Evolutionary conservation across 371 early-diverging fungal genomes (phyloP).

Genomic region (Umbelopsis sp.): DNA sequence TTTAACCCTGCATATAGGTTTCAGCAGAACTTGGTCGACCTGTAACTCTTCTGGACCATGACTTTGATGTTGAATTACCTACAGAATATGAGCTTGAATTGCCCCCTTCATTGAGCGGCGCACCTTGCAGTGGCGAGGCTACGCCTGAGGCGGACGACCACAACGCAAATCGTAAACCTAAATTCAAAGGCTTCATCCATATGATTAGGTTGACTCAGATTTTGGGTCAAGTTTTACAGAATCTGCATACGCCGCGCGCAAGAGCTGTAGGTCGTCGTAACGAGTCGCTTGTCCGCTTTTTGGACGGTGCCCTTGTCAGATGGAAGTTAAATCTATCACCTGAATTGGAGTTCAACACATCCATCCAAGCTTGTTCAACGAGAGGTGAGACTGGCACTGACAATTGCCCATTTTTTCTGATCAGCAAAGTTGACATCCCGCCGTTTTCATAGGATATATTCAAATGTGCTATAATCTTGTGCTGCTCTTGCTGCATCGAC

Average conservation of each 20-base stretch:
- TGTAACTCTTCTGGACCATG: slow-evolving; percentile 21
- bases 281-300: slow-evolving; percentile 25
- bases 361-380: neutral
- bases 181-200: slow-evolving; percentile 32
- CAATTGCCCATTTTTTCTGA: neutral
- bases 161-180: slow-evolving; percentile 25
- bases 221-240: slow-evolving; percentile 33
- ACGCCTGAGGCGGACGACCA: slow-evolving; percentile 12
- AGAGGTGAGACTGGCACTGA: neutral
- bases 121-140: neutral
- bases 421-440: neutral
- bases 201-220: slow-evolving; percentile 37
- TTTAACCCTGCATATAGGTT: neutral
- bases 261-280: slow-evolving; percentile 27
- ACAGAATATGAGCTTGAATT: slow-evolving; percentile 36
- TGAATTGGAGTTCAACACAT: slow-evolving; percentile 18
- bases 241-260: slow-evolving; percentile 34
- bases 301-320: slow-evolving; percentile 32
- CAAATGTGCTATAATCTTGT: slow-evolving; percentile 31
- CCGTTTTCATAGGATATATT: slow-evolving; percentile 3
- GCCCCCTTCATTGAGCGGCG: neutral
- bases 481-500: slow-evolving; percentile 26
- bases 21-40: slow-evolving; percentile 21
- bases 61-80: slow-evolving; percentile 48
- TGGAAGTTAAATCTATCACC: slow-evolving; percentile 37